A percentile compares a stretch with the other conserved stretches of the same genome.
Evolutionary conservation across 75 land plant species (phyloP).

Genomic region (Adiantum capillusveneris): DNA sequence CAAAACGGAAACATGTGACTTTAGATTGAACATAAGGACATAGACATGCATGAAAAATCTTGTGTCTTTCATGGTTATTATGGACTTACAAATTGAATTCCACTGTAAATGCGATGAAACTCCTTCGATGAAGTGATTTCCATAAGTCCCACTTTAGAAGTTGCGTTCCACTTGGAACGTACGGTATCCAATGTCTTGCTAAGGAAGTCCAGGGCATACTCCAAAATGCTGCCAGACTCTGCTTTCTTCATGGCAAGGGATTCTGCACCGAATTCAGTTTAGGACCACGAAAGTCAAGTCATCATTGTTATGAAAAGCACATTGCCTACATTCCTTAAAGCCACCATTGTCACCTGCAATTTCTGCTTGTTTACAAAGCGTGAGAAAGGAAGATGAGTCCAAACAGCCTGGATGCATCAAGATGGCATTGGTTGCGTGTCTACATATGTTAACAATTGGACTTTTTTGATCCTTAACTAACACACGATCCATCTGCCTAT

Average conservation of each 20-base stretch:
- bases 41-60: too few species aligned
- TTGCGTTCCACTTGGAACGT: conserved; percentile 73
- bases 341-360: conserved; percentile 55
- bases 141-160: conserved; percentile 89
- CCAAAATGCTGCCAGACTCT: conserved; percentile 87
- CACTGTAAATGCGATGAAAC: conserved; percentile 91
- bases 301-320: background rate
- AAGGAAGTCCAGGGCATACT: conserved; percentile 87
- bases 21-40: too few species aligned
- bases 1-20: too few species aligned
- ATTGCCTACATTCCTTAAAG: too few species aligned
- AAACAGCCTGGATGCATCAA: conserved; percentile 39
- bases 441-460: conserved; percentile 70
- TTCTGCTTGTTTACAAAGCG: conserved; percentile 92
- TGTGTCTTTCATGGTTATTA: too few species aligned
- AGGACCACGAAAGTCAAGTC: background rate
- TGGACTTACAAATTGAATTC: conserved; percentile 89
- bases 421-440: conserved; percentile 47
- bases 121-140: conserved; percentile 97
- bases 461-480: conserved; percentile 43
- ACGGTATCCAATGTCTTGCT: conserved; percentile 73
- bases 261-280: too few species aligned
- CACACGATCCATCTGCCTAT: conserved; percentile 57
- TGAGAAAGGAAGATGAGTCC: conserved; percentile 44
- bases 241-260: conserved; percentile 52